These are phyloP conservation scores for Aspergillus terreus DNA, from an alignment of 2,329 filamentous ascomycete species.

Conservation along the genomic window DNA sequence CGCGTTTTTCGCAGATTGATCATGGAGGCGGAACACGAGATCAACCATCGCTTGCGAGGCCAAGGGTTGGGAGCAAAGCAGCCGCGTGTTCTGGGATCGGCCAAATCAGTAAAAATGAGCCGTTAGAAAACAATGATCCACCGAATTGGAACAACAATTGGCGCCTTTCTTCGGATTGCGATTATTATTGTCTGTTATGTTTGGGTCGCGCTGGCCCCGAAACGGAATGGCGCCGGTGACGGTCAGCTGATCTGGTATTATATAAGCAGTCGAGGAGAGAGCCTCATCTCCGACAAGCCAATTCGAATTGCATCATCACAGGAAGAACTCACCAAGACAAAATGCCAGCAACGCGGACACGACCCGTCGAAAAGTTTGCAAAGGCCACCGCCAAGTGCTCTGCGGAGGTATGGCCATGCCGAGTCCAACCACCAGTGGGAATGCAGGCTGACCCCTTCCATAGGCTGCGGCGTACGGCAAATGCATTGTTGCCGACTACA, in stretches of 20 bases:
- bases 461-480: constrained; percentile 85
- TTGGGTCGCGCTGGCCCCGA: constrained; percentile 18
- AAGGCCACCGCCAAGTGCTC: constrained; percentile 63
- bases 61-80: constrained; percentile 7
- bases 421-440: too few relatives aligned
- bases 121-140: neutral
- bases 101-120: constrained; percentile 4
- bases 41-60: constrained; percentile 36
- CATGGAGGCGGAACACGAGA: constrained; percentile 39
- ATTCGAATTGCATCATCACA: neutral
- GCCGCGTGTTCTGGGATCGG: constrained; percentile 2
- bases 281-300: neutral
- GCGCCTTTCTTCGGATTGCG: too few relatives aligned
- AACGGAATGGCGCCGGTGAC: constrained; percentile 9
- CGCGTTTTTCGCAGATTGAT: constrained; percentile 41
- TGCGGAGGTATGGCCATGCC: constrained; percentile 50
- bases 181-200: constrained; percentile 11
- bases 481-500: constrained; percentile 87
- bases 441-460: constrained; percentile 13
- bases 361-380: constrained; percentile 67
- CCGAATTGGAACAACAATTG: neutral
- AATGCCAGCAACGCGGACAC: constrained; percentile 47
- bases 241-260: constrained; percentile 13
- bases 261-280: constrained; percentile 7
- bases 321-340: constrained; percentile 10